Evolutionary conservation across 2,329 filamentous ascomycete species (phyloP).

Genomic region (Drechslerella stenobrocha): DNA sequence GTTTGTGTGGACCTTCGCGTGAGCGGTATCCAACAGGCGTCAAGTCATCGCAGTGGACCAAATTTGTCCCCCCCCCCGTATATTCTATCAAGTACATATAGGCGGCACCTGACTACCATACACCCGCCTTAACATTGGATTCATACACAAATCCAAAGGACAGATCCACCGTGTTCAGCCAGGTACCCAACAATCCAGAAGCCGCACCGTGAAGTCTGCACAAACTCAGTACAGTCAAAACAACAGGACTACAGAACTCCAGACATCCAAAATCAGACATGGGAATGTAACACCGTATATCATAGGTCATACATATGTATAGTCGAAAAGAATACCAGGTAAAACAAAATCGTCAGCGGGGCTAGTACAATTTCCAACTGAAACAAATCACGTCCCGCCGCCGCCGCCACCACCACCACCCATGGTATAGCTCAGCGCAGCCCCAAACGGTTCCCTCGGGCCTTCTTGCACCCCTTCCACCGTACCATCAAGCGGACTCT

Average conservation of each 20-base stretch:
- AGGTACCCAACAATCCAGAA: no score
- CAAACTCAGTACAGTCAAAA: neutral
- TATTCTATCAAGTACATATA: no score
- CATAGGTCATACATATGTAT: neutral
- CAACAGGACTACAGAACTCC: neutral
- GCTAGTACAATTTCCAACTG: neutral
- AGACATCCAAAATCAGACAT: neutral
- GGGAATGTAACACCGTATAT: neutral
- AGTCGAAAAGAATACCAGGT: neutral
- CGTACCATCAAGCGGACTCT: slow-evolving; percentile 19
- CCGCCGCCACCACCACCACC: slow-evolving; percentile 5
- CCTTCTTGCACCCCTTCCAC: slow-evolving; percentile 14
- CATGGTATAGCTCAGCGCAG: slow-evolving; percentile 32
- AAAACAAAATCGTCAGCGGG: slow-evolving; percentile 2
- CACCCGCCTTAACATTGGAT: no score
- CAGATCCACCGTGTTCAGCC: no score
- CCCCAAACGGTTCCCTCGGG: slow-evolving; percentile 28
- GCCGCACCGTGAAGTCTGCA: no score
- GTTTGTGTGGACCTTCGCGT: no score
- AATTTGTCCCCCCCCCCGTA: no score
- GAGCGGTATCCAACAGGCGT: no score
- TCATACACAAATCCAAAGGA: no score
- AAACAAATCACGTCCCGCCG: slow-evolving; percentile 10
- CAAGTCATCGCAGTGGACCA: no score
- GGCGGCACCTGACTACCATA: no score